phyloP scores from a whole-genome alignment of 495 filamentous ascomycete genomes.

The Tuber melanosporum region DNA sequence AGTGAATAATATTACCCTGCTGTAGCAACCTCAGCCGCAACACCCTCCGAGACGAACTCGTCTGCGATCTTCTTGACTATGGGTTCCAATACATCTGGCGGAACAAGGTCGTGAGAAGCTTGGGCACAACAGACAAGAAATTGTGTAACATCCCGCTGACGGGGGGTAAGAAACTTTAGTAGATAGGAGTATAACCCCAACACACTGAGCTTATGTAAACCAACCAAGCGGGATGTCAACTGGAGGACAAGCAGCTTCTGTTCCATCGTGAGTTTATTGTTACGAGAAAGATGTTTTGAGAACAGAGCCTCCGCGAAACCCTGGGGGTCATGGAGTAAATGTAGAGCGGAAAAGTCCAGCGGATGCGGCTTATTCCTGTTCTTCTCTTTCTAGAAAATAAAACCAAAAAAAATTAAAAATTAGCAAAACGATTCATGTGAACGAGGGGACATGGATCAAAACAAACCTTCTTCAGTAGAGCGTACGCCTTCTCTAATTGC shows the following conservation, averaged over 20 bases:
- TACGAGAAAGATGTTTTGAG: constrained; percentile 82
- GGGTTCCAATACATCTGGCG: constrained; percentile 87
- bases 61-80: constrained; percentile 93
- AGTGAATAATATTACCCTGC: constrained; percentile 52
- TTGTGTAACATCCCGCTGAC: constrained; percentile 86
- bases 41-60: constrained; percentile 94
- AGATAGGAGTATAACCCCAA: constrained; percentile 82
- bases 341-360: constrained; percentile 96
- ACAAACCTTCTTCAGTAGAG: constrained; percentile 57
- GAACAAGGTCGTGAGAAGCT: constrained; percentile 81
- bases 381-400: constrained; percentile 54
- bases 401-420: constrained; percentile 11
- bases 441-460: constrained; percentile 3
- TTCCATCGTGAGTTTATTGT: constrained; percentile 81
- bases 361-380: constrained; percentile 81
- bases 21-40: constrained; percentile 80
- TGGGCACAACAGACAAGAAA: constrained; percentile 91
- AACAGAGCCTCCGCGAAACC: constrained; percentile 89
- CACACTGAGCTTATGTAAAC: constrained; percentile 82
- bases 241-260: constrained; percentile 83
- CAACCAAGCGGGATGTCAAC: constrained; percentile 81
- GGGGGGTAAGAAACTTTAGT: constrained; percentile 76
- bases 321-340: constrained; percentile 91
- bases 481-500: constrained; percentile 67
- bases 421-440: constrained; percentile 4